These are phyloP conservation scores for Castanospermum australe DNA, from an alignment of 306 rosid genomes.

Conservation along the genomic window DNA sequence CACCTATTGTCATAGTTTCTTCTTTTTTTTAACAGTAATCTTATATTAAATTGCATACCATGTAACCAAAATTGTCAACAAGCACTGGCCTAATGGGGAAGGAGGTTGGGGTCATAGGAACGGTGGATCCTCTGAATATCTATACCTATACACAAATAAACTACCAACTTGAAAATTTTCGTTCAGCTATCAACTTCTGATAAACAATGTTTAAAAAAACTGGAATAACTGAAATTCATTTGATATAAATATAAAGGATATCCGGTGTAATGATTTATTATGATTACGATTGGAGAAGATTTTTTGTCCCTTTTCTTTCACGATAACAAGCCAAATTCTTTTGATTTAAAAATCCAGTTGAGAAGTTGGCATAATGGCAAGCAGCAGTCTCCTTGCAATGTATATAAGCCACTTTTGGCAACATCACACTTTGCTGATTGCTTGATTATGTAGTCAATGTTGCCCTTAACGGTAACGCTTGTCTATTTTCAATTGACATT, in stretches of 20 bases:
- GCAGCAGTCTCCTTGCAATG: conserved; percentile 15
- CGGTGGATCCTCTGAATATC: neutral
- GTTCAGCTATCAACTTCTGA: too few relatives aligned
- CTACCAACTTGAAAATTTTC: too few relatives aligned
- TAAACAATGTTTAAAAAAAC: neutral
- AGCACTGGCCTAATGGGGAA: too few relatives aligned
- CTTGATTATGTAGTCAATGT: neutral
- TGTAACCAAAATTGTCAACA: neutral
- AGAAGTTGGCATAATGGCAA: conserved; percentile 15
- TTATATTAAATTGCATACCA: neutral
- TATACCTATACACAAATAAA: too few relatives aligned
- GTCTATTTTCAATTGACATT: neutral
- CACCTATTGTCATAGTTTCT: neutral
- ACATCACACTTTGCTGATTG: conserved; percentile 1
- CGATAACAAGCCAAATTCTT: neutral
- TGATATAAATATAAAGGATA: too few relatives aligned
- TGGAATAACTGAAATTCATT: neutral
- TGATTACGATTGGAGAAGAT: conserved; percentile 2
- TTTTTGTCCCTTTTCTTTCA: neutral
- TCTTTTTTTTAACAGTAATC: neutral
- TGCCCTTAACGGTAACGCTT: neutral
- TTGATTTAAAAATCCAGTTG: neutral
- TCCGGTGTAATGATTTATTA: neutral
- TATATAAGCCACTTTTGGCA: conserved; percentile 8
- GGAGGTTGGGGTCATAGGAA: neutral